Percentiles rank a stretch among this genome's conserved stretches.
These are phyloP conservation scores for Ogataea paradorogensis DNA, from an alignment of 805 yeast species.

Conservation along the genomic window DNA sequence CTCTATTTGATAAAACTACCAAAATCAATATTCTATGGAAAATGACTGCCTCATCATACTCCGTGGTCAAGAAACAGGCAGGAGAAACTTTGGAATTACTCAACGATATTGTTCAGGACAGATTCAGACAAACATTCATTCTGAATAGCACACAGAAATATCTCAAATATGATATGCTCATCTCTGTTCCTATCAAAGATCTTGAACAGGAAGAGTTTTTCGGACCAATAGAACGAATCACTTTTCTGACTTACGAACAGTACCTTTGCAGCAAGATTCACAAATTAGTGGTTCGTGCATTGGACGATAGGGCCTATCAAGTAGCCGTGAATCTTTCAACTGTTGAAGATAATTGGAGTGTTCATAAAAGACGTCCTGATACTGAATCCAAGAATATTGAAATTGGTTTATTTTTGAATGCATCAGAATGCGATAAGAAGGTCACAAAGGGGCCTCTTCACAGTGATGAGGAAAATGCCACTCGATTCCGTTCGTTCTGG, in stretches of 20 bases:
- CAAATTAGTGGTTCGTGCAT: conserved; percentile 52
- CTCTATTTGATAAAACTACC: conserved; percentile 71
- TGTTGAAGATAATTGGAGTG: conserved; percentile 33
- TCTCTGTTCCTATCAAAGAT: conserved; percentile 50
- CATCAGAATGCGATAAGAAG: conserved; percentile 72
- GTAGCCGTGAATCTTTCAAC: conserved; percentile 32
- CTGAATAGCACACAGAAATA: conserved; percentile 50
- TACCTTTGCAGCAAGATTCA: conserved; percentile 61
- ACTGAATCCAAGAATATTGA: conserved; percentile 34
- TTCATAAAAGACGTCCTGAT: conserved; percentile 53
- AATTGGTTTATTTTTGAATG: conserved; percentile 66
- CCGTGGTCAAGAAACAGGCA: conserved; percentile 62
- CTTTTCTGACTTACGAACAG: conserved; percentile 67
- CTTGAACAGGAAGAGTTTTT: conserved; percentile 43
- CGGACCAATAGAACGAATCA: conserved; percentile 68
- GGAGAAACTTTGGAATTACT: conserved; percentile 62
- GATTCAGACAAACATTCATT: conserved; percentile 76
- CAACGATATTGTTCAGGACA: conserved; percentile 77
- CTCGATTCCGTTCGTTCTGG: conserved; percentile 82
- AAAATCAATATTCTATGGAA: conserved; percentile 79
- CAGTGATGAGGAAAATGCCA: conserved; percentile 53
- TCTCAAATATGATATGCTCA: conserved; percentile 63
- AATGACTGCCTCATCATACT: conserved; percentile 68
- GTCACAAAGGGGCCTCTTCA: conserved; percentile 85
- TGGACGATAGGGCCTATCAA: conserved; percentile 47